A percentile compares a stretch with the other conserved stretches of the same genome.
phyloP scores from a whole-genome alignment of 2,329 filamentous ascomycete species.

The Colletotrichum australisinense region DNA sequence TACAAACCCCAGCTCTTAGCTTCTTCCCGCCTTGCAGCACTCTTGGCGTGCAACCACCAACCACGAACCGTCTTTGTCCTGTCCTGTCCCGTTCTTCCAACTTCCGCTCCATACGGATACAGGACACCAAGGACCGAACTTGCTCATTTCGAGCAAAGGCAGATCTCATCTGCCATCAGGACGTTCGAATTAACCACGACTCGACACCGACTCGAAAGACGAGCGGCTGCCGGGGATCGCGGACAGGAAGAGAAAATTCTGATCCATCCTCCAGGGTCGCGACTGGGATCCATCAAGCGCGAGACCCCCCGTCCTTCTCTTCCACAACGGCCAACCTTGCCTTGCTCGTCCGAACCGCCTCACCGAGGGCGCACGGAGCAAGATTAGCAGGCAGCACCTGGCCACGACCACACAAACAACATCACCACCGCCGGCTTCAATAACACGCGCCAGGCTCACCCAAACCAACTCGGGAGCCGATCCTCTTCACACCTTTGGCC shows the following conservation, averaged over 20 bases:
- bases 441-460: neutral
- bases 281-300: conserved; percentile 5
- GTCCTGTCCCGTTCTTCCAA: neutral
- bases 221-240: neutral
- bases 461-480: neutral
- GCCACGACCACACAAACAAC: neutral
- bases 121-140: conserved; percentile 5
- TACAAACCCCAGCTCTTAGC: conserved; percentile 3
- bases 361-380: conserved; percentile 22
- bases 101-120: neutral
- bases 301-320: neutral
- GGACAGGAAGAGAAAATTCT: neutral
- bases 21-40: conserved; percentile 19
- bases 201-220: neutral
- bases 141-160: conserved; percentile 10
- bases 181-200: conserved; percentile 9
- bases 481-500: neutral
- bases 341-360: conserved; percentile 3
- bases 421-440: neutral
- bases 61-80: conserved; percentile 1
- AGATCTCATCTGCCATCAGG: conserved; percentile 17
- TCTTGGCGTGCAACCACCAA: conserved; percentile 8
- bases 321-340: neutral
- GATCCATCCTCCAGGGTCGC: neutral
- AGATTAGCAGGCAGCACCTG: conserved; percentile 23